Evolutionary conservation across 352 stramenopile genomes (phyloP).

Genomic region (Pythium dissimile): DNA sequence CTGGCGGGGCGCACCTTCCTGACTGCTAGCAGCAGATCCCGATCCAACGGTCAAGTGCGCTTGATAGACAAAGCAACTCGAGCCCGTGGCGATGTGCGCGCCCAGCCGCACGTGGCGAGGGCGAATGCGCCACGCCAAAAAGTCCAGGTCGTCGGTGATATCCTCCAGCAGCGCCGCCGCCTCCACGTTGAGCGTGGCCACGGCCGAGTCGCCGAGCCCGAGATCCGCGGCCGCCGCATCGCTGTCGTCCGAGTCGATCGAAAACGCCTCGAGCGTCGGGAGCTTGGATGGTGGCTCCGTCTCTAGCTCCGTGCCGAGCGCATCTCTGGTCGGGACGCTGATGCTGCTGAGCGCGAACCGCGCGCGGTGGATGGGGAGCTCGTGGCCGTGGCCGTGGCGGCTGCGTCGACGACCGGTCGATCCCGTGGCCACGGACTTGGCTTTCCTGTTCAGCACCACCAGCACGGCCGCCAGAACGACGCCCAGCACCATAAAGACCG

Average conservation of each 20-base stretch:
- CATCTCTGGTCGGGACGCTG: neutral
- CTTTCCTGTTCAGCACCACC: neutral
- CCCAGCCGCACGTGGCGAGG: neutral
- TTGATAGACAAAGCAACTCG: conserved; percentile 4
- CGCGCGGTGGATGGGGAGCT: neutral
- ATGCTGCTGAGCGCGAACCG: conserved; percentile 1
- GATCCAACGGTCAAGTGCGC: neutral
- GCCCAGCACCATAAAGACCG: neutral
- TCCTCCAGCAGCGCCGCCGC: conserved; percentile 2
- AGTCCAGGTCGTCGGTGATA: conserved; percentile 10
- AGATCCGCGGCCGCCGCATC: neutral
- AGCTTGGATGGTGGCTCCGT: neutral
- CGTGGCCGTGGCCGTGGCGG: neutral
- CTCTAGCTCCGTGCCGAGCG: neutral
- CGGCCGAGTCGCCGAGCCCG: neutral
- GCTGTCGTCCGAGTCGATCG: neutral
- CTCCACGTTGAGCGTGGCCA: neutral
- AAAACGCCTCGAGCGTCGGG: neutral
- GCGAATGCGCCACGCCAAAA: conserved; percentile 1
- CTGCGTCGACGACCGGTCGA: neutral
- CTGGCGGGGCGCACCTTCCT: neutral
- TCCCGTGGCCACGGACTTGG: neutral
- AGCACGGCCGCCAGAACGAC: neutral
- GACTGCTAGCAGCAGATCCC: neutral
- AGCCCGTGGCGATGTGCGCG: neutral